phyloP scores from a whole-genome alignment of 1,139 yeast genomes.

The Pichia sp. region DNA sequence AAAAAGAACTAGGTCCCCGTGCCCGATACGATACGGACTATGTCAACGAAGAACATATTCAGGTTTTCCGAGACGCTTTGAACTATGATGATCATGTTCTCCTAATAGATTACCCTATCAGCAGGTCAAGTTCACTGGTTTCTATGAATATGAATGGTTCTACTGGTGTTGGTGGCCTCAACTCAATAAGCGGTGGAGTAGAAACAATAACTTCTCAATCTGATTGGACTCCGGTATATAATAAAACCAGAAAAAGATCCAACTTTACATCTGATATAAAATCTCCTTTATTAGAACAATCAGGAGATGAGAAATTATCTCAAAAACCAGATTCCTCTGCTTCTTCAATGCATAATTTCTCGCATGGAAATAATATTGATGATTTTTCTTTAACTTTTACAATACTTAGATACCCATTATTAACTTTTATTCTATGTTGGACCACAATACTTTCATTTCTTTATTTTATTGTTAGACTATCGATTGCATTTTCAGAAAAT shows the following conservation, averaged over 20 bases:
- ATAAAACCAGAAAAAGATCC: constrained; percentile 20
- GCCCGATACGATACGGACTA: constrained; percentile 19
- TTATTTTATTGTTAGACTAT: constrained; percentile 50
- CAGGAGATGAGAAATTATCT: background rate
- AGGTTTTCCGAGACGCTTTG: constrained; percentile 37
- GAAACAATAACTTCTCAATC: constrained; percentile 50
- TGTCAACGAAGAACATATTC: constrained; percentile 31
- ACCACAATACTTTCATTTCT: constrained; percentile 41
- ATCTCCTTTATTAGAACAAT: background rate
- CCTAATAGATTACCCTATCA: background rate
- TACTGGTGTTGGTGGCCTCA: background rate
- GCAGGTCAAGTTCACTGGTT: constrained; percentile 11
- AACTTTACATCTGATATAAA: background rate
- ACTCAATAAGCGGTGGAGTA: constrained; percentile 25
- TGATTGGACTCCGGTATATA: constrained; percentile 63
- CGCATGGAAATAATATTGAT: constrained; percentile 16
- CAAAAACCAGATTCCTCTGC: constrained; percentile 1
- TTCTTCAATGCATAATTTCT: constrained; percentile 21
- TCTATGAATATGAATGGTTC: constrained; percentile 1
- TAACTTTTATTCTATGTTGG: constrained; percentile 50
- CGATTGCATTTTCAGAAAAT: constrained; percentile 61
- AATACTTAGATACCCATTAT: constrained; percentile 60
- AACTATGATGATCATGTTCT: constrained; percentile 25
- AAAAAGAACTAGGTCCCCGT: background rate
- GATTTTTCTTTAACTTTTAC: constrained; percentile 46